Evolutionary conservation across 1,284 basidiomycete species (phyloP).

Genomic region (Cerrena zonata): DNA sequence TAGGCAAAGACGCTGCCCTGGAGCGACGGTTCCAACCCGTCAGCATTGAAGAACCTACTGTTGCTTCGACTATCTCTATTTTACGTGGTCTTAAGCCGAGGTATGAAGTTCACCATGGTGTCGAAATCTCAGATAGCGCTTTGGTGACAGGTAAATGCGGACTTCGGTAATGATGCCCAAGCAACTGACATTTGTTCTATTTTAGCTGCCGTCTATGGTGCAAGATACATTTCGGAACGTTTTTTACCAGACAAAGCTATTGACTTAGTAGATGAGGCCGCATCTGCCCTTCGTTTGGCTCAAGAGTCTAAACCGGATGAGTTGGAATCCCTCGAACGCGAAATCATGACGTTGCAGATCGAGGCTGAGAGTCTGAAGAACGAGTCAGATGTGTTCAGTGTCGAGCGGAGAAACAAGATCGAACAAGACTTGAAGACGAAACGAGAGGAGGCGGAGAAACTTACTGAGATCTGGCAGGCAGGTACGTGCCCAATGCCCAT

Average conservation of each 20-base stretch:
- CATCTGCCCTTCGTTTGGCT: conserved; percentile 79
- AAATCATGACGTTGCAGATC: conserved; percentile 84
- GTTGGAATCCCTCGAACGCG: conserved; percentile 77
- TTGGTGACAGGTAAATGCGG: conserved; percentile 65
- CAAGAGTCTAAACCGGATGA: conserved; percentile 88
- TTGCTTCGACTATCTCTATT: conserved; percentile 83
- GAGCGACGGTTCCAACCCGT: conserved; percentile 89
- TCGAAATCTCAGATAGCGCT: conserved; percentile 83
- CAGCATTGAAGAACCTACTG: conserved; percentile 80
- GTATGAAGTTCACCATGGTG: conserved; percentile 89
- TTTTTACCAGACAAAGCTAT: conserved; percentile 89
- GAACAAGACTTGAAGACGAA: conserved; percentile 58
- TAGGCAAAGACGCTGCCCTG: conserved; percentile 87
- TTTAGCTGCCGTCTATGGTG: conserved; percentile 72
- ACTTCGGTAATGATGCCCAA: too few relatives aligned
- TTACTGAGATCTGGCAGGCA: conserved; percentile 71
- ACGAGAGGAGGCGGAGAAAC: conserved; percentile 53
- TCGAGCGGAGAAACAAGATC: conserved; percentile 64
- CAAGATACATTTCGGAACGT: conserved; percentile 81
- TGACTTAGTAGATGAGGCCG: conserved; percentile 87
- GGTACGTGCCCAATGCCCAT: conserved; percentile 38
- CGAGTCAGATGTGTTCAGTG: conserved; percentile 78
- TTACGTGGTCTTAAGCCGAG: conserved; percentile 79
- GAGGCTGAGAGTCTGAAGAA: conserved; percentile 87
- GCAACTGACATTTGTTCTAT: too few relatives aligned